phyloP scores from a whole-genome alignment of 1,139 yeast genomes.

The Kurtzmaniella quercitrusa region DNA sequence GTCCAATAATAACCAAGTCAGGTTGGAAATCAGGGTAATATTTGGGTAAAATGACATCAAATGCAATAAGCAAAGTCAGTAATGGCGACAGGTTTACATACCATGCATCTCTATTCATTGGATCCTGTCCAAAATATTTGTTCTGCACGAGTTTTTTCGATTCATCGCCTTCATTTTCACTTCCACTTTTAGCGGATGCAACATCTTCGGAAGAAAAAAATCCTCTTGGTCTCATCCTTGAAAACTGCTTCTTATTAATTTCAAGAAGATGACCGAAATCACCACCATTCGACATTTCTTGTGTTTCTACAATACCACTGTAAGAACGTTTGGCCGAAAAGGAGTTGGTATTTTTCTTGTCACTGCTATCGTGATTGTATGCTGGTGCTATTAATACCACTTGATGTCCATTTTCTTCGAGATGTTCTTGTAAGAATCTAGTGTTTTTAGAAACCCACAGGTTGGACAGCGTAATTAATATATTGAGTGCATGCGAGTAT shows the following conservation, averaged over 20 bases:
- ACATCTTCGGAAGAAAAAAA: constrained; percentile 14
- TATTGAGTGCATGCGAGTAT: constrained; percentile 19
- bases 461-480: constrained; percentile 32
- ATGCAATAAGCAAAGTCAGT: constrained; percentile 27
- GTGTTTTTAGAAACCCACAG: constrained; percentile 39
- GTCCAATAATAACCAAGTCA: constrained; percentile 40
- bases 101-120: constrained; percentile 34
- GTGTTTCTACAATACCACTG: neutral
- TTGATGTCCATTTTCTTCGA: constrained; percentile 25
- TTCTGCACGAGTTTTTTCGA: constrained; percentile 6
- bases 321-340: neutral
- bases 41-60: constrained; percentile 30
- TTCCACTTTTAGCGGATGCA: neutral
- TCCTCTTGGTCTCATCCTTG: neutral
- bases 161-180: constrained; percentile 3
- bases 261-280: constrained; percentile 32
- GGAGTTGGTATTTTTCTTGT: neutral
- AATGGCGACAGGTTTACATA: constrained; percentile 34
- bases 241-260: neutral
- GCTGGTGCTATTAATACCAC: constrained; percentile 33
- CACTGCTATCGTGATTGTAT: constrained; percentile 13
- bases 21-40: constrained; percentile 26
- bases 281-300: constrained; percentile 24
- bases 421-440: constrained; percentile 24
- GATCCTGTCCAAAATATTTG: constrained; percentile 29